Percentiles rank a stretch among this genome's conserved stretches.
These are phyloP conservation scores for Cyclotella choctawhatcheeana DNA, from an alignment of 108 stramenopile species.

Conservation along the genomic window DNA sequence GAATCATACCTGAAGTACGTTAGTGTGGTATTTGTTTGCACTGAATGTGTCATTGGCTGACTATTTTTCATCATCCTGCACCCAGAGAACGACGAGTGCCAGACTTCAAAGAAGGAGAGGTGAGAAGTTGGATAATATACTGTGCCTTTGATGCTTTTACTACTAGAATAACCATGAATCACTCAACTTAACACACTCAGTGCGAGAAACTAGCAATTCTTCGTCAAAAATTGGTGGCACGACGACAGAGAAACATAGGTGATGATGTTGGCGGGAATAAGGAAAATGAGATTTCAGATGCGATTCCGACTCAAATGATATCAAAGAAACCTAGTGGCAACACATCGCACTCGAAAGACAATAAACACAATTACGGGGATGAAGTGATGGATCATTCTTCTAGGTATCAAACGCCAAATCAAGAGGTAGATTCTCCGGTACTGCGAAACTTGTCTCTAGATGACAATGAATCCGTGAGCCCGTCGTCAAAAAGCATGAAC, in stretches of 20 bases:
- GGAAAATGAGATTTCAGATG: not conserved
- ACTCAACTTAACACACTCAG: not conserved
- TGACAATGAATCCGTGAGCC: not conserved
- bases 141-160: too few relatives aligned
- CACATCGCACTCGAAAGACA: too few relatives aligned
- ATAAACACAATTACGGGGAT: too few relatives aligned
- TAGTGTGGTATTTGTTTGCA: too few relatives aligned
- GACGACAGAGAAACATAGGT: conserved; percentile 21
- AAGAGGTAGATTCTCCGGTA: too few relatives aligned
- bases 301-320: too few relatives aligned
- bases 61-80: not conserved
- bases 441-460: not conserved
- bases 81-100: conserved; percentile 38
- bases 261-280: not conserved
- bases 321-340: too few relatives aligned
- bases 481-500: not conserved
- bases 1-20: conserved; percentile 29
- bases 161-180: too few relatives aligned
- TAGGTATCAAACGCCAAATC: too few relatives aligned
- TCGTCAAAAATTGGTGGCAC: conserved; percentile 37
- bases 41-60: too few relatives aligned
- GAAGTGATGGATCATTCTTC: too few relatives aligned
- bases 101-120: conserved; percentile 53
- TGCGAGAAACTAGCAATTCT: conserved; percentile 48
- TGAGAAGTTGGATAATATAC: too few relatives aligned